Evolutionary conservation across 441 rosid genomes (phyloP), one percentile per base, ranked within the genome.

Genomic region (Brassica hybrid): DNA sequence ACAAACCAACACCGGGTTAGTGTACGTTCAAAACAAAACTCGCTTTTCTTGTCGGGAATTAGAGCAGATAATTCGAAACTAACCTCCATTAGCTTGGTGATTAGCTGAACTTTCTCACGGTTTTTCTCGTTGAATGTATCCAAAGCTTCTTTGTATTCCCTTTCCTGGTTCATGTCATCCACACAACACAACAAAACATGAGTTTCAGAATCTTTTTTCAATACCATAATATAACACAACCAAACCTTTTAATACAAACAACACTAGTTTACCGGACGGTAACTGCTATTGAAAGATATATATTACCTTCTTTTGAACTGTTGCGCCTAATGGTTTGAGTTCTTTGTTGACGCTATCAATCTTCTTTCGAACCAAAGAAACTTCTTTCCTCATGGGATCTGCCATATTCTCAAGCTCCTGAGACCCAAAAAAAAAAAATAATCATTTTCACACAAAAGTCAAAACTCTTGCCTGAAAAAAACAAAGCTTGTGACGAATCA

Each of bases 61-160:
- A 38, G 5, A 27, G 41, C 8, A 19, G 1, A 63, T 16, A 32
- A 54, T 2, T 65, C 21, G 70, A 76, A 34, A 87, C 90, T 75
- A 81, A 94, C 98, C 97, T 94, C 99, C 97, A 91, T 91, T 78
- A 94, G 79, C 82, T 93, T 93, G 83, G 90, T 91, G 67, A 94
- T 84, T 30, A 94, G 92, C 89, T 88, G 91, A 70, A 86, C 99
- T 84, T 94, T 94, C 72, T 94, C 99, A 80, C 88, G 91, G 84
- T 93, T 94, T 94, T 94, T 94, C 54, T 91, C 98, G 14, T 92
- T 93, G 82, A 88, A 94, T 64, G 90, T 86, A 16, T 89, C 97
- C 25, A 93, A 87, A 45, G 97, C 92, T 67, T 94, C 98, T 86
- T 89, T 94, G 91, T 94, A 94, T 84, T 94, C 99, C 80, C 85